Evolutionary conservation across 306 rosid genomes (phyloP).

Genomic region (Corylus heterophylla): DNA sequence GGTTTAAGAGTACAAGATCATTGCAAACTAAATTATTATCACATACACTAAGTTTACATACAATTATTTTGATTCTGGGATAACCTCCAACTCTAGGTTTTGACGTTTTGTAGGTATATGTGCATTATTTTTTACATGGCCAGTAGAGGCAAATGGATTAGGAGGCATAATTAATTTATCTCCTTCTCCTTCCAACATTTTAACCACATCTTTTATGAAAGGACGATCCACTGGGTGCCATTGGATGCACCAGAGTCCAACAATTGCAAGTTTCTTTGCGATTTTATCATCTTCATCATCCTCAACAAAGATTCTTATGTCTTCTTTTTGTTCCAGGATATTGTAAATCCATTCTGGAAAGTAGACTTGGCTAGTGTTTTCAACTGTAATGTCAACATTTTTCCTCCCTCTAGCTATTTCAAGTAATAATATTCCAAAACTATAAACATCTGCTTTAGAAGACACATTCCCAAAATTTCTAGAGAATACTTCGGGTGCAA

Average conservation of each 20-base stretch:
- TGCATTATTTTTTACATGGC: background rate
- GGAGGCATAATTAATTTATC: slow-evolving; percentile 13
- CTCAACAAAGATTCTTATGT: background rate
- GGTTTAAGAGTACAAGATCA: too few relatives aligned
- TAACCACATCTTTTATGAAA: slow-evolving; percentile 32
- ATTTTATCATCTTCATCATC: slow-evolving; percentile 13
- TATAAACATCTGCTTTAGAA: too few relatives aligned
- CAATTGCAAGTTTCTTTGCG: slow-evolving; percentile 33
- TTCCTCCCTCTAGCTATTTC: slow-evolving; percentile 25
- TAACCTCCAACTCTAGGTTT: slow-evolving; percentile 24
- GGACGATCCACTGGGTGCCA: slow-evolving; percentile 47
- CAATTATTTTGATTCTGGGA: slow-evolving; percentile 16
- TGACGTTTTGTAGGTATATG: background rate
- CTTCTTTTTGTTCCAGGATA: slow-evolving; percentile 13
- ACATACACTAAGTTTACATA: background rate
- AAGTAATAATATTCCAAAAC: too few relatives aligned
- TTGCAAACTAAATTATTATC: too few relatives aligned
- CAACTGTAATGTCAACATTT: background rate
- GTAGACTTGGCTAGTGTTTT: slow-evolving; percentile 1
- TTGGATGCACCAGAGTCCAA: slow-evolving; percentile 47
- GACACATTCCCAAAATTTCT: too few relatives aligned
- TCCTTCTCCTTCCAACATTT: slow-evolving; percentile 34
- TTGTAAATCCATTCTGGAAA: slow-evolving; percentile 44
- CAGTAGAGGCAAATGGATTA: slow-evolving; percentile 22
- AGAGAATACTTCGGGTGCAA: too few relatives aligned